Base-by-base conservation (phyloP, 805 yeast genomes). In the Cyberlindnera xylosilytica region DNA sequence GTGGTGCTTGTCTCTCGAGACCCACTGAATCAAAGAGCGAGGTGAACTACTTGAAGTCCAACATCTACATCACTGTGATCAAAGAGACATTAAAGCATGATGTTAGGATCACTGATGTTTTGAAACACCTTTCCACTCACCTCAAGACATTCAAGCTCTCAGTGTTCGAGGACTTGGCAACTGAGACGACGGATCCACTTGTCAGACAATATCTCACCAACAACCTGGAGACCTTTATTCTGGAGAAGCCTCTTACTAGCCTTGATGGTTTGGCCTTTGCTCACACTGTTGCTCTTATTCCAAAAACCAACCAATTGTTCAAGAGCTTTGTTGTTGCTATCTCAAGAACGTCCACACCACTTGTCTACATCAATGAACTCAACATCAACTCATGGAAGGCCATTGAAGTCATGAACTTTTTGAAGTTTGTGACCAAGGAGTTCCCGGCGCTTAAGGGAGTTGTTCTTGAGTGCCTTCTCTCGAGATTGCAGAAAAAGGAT, bases 141-240 rank as follows among this genome's bases (percentile, higher is more conserved):
- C 45, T 50, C 29, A 52, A 56, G 35, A 13, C 34, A 0, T 39
- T 39, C 33, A 52, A 50, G 31, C 44, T 48, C 34, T 30, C 29
- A 10, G 44, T 55, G 20, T 45, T 47, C 22, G 53, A 55, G 18
- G 39, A 31, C 13, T 17, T 54, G 8, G 34, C 46, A 8, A 7
- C 19, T 2, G 20, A 32, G 8, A n/a, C 44, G 6, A 20, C 47
- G 4, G 28, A 33, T 4, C 3, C 24, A 13, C 19, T 23, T 9
- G 37, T 53, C n/a, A 34, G 30, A 10, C 37, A 38, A 11, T 56
- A 40, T 42, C 46, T 56, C 31, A 38, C 49, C 5, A 54, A 56
- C 39, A 53, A 53, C 29, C 18, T 56, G n/a, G 58, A 53, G 32
- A 52, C 58, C 2, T 46, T 46, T 26, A 47, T 56, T 27, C 45